A percentile compares a stretch with the other conserved stretches of the same genome.
phyloP scores from a whole-genome alignment of 2,329 filamentous ascomycete genomes.

The Rutstroemia sydowiana region DNA sequence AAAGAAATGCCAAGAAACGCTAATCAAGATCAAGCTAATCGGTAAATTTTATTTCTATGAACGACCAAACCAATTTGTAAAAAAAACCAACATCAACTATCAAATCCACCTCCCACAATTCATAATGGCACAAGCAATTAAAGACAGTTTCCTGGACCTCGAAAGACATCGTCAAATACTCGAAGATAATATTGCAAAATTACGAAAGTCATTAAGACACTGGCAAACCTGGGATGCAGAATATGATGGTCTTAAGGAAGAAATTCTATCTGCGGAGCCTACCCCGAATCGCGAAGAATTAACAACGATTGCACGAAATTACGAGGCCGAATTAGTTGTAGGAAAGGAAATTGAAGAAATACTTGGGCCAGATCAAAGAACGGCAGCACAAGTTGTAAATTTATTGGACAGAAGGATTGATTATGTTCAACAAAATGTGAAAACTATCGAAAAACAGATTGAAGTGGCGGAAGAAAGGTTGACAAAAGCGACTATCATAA shows the following conservation, averaged over 20 bases:
- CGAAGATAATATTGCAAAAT: conserved; percentile 65
- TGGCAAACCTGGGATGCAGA: conserved; percentile 91
- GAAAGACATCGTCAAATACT: conserved; percentile 70
- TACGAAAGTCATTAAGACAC: conserved; percentile 70
- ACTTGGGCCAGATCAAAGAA: conserved; percentile 39
- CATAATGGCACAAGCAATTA: conserved; percentile 26
- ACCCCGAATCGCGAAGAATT: conserved; percentile 41
- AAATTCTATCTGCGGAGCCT: conserved; percentile 47
- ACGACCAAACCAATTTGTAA: no score
- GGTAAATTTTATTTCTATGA: no score
- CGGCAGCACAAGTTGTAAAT: conserved; percentile 55
- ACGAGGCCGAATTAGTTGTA: conserved; percentile 55
- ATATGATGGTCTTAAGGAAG: conserved; percentile 82
- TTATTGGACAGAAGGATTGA: conserved; percentile 71
- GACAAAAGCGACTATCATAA: conserved; percentile 52
- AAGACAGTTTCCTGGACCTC: conserved; percentile 50
- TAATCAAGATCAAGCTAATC: no score
- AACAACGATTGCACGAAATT: conserved; percentile 44
- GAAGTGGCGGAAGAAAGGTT: conserved; percentile 61
- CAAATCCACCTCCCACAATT: no score
- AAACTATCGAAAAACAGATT: conserved; percentile 63
- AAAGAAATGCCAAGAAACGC: no score
- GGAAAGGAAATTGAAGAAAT: conserved; percentile 48
- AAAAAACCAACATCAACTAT: no score
- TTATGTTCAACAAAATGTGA: conserved; percentile 79